Evolutionary conservation across 2,329 filamentous ascomycete species (phyloP).

Genomic region (Aspergillus quadricinctus): DNA sequence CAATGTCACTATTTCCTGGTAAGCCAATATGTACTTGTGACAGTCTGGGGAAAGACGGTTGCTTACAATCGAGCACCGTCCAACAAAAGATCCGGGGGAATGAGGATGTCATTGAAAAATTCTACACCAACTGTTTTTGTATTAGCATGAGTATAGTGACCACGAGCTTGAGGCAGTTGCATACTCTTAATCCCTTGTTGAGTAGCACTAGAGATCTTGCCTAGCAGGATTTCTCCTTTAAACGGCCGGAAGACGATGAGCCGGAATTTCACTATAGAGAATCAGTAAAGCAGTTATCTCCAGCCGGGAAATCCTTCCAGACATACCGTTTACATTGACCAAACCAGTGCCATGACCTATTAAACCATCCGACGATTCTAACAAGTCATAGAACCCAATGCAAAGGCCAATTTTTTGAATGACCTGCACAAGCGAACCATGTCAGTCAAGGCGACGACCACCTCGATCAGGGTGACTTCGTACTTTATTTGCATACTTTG

Average conservation of each 20-base stretch:
- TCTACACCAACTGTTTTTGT: conserved; percentile 66
- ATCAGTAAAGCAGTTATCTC: not conserved
- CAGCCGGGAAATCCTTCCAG: not conserved
- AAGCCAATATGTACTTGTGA: not conserved
- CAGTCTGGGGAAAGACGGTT: not conserved
- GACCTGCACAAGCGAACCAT: conserved; percentile 46
- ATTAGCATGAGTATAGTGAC: conserved; percentile 10
- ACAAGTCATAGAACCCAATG: conserved; percentile 85
- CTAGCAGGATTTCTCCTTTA: conserved; percentile 86
- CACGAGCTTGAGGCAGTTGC: conserved; percentile 18
- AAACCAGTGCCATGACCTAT: conserved; percentile 90
- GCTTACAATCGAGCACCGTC: conserved; percentile 72
- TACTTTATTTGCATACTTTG: conserved; percentile 92
- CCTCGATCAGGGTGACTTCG: not conserved
- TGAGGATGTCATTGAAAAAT: conserved; percentile 90
- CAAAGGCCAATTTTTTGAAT: conserved; percentile 94
- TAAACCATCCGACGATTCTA: conserved; percentile 84
- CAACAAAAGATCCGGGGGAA: conserved; percentile 70
- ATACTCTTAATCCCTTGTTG: conserved; percentile 67
- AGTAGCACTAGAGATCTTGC: conserved; percentile 72
- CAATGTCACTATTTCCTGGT: conserved; percentile 56
- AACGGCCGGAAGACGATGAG: conserved; percentile 93
- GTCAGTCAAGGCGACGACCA: not conserved
- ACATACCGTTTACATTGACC: conserved; percentile 84
- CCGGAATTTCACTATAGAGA: conserved; percentile 73